These are phyloP conservation scores for Botrytis paeoniae DNA, from an alignment of 2,329 filamentous ascomycete genomes.

Conservation along the genomic window DNA sequence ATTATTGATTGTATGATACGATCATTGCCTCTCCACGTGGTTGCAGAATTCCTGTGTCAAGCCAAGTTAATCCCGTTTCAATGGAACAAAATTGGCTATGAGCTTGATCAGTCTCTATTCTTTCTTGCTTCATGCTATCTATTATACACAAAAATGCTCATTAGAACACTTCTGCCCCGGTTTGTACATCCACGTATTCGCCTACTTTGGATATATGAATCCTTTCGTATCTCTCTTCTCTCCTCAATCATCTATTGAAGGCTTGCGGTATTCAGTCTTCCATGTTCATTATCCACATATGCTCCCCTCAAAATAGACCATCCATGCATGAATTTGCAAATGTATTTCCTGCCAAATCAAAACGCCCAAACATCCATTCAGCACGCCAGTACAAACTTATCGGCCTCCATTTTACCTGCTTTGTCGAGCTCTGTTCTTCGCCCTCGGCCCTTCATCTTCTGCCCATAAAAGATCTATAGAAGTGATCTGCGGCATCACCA, in stretches of 20 bases:
- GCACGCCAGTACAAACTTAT: not conserved
- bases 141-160: not conserved
- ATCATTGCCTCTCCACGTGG: not conserved
- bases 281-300: conserved; percentile 14
- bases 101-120: not conserved
- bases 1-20: not conserved
- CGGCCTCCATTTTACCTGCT: not conserved
- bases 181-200: not conserved
- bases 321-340: conserved; percentile 1
- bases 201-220: not conserved
- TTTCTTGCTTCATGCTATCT: conserved; percentile 5
- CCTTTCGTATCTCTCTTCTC: not conserved
- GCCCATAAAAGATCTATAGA: conserved; percentile 85
- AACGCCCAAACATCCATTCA: conserved; percentile 13
- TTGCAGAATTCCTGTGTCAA: not conserved
- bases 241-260: not conserved
- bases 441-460: conserved; percentile 45
- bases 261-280: not conserved
- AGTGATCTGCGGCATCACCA: conserved; percentile 76
- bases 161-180: not conserved
- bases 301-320: conserved; percentile 2
- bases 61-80: not conserved
- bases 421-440: not conserved
- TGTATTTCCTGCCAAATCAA: conserved; percentile 1
- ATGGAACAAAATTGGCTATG: not conserved